A percentile compares a stretch with the other conserved stretches of the same genome.
Evolutionary conservation across 352 stramenopile species (phyloP).

Genomic region (Vaucheria bursata): DNA sequence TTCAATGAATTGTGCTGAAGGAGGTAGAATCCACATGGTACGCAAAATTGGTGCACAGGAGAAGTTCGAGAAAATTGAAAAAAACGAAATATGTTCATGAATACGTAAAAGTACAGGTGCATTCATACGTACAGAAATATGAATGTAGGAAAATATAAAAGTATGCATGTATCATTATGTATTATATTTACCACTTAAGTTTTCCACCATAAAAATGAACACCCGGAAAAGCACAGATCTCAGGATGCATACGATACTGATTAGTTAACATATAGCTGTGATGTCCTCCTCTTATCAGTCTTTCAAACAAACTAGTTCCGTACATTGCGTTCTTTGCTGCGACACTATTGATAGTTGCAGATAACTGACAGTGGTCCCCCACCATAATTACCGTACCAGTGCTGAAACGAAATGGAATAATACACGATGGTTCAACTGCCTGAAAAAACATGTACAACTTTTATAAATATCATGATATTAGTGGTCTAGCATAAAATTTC

Average conservation of each 20-base stretch:
- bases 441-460: slow-evolving; percentile 4
- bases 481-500: too few relatives aligned
- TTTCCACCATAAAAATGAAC: slow-evolving; percentile 82
- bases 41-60: too few relatives aligned
- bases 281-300: slow-evolving; percentile 52
- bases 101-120: too few relatives aligned
- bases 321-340: slow-evolving; percentile 72
- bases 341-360: slow-evolving; percentile 82
- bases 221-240: slow-evolving; percentile 90
- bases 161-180: too few relatives aligned
- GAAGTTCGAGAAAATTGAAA: too few relatives aligned
- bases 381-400: slow-evolving; percentile 71
- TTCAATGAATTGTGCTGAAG: too few relatives aligned
- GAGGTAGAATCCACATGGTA: too few relatives aligned
- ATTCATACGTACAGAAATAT: too few relatives aligned
- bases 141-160: too few relatives aligned
- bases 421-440: slow-evolving; percentile 30
- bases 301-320: slow-evolving; percentile 75
- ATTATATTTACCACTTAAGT: background rate
- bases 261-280: slow-evolving; percentile 69
- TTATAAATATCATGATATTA: too few relatives aligned
- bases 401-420: slow-evolving; percentile 27
- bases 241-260: slow-evolving; percentile 98
- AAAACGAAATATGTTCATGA: too few relatives aligned
- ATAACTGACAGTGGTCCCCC: slow-evolving; percentile 79